Percentiles rank a stretch among this genome's conserved stretches.
These are phyloP conservation scores for Mucor sp. DNA, from an alignment of 371 early-diverging fungal species.

Conservation along the genomic window DNA sequence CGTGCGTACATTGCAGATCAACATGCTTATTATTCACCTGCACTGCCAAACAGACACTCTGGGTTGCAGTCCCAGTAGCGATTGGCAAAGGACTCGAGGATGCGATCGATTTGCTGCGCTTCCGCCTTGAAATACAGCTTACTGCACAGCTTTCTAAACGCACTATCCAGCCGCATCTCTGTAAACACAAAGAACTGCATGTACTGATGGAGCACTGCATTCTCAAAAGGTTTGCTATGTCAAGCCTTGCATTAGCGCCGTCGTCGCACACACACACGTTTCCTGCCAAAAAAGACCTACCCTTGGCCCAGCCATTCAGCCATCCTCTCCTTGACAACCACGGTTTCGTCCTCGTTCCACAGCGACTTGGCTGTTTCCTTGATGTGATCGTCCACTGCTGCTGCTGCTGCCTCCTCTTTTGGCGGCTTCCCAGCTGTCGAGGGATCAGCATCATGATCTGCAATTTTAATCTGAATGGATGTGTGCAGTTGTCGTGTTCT, in stretches of 20 bases:
- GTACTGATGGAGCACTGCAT: conserved; percentile 62
- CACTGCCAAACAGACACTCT: conserved; percentile 51
- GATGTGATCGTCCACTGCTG: conserved; percentile 20
- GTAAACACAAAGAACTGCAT: conserved; percentile 78
- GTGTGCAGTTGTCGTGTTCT: conserved; percentile 4
- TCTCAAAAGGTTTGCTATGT: conserved; percentile 50
- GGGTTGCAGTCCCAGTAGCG: conserved; percentile 86
- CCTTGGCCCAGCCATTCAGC: conserved; percentile 38
- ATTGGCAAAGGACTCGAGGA: conserved; percentile 77
- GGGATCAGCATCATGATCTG: neutral
- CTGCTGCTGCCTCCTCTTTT: conserved; percentile 4
- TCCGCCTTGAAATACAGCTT: conserved; percentile 86
- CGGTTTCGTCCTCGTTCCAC: conserved; percentile 29
- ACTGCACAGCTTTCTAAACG: conserved; percentile 75
- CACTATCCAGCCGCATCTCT: conserved; percentile 72
- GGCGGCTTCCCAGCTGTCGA: neutral
- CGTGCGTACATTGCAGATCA: too few species aligned
- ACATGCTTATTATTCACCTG: conserved; percentile 23
- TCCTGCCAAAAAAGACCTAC: neutral
- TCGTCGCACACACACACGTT: neutral
- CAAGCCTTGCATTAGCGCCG: neutral
- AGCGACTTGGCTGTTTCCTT: conserved; percentile 18
- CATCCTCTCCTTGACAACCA: conserved; percentile 26
- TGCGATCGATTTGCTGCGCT: conserved; percentile 89
- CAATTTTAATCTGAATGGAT: conserved; percentile 1